Evolutionary conservation across 2,329 filamentous ascomycete species (phyloP), one percentile per base, ranked within the genome.

Genomic region (Aspergillus calidoustus): DNA sequence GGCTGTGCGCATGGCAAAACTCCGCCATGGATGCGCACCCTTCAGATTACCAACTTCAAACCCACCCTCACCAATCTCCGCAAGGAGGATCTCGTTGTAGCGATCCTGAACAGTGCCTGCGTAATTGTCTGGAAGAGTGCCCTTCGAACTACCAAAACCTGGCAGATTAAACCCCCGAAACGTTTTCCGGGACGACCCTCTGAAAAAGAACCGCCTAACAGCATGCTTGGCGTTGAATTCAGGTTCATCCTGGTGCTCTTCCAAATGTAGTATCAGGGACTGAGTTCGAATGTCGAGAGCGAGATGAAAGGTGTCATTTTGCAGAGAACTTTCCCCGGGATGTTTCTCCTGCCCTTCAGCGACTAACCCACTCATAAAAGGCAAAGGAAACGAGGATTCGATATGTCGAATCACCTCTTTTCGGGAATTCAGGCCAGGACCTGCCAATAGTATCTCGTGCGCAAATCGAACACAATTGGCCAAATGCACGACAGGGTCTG

Each of bases 231-330:
- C 78, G 62, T 81, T 69, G 51, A 79, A 82, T 8, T 65, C 66
- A 2, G 66, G 62, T 5, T 72, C 66, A 30, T 73, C 60, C 31
- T 74, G 64, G 7, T 73, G 71, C 9, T 69, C 71, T 46, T 76
- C 70, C 4, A 84, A 68, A 6, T 76, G 70, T n/a, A 76, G 64
- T 46, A 87, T 81, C n/a, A 82, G 74, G 11, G 80, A 75, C 64
- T 88, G 86, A 2, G 84, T 87, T 2, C 85, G 80, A 23, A 88
- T 76, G 7, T 84, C 82, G 7, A 87, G 70, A 1, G 79, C 82
- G 23, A 87, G 65, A 3, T 79, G 69, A 59, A 86, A 82, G 0
- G 82, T 84, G 19, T 48, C 79, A 65, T 55, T 78, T 53, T 13
- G 62, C 7, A 85, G 64, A 2, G 60, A 64, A 64, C 81, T 84